Evolutionary conservation across 2,329 filamentous ascomycete genomes (phyloP).

Genomic region (Claviceps sp.): DNA sequence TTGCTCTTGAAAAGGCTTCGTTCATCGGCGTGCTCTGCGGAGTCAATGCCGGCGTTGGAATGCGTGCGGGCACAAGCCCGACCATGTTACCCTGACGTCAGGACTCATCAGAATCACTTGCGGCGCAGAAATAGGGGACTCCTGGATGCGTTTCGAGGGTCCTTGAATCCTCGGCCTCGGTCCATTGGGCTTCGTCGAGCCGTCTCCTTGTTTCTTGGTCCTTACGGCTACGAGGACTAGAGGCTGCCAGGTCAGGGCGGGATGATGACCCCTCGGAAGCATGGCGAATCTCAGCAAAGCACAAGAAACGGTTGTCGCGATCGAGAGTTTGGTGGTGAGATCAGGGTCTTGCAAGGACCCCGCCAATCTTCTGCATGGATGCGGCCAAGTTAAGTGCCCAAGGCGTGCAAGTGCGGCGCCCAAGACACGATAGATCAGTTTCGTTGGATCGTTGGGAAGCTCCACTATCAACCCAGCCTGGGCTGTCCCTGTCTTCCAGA

Average conservation of each 20-base stretch:
- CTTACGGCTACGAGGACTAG: background rate
- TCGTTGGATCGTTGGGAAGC: background rate
- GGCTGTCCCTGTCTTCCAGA: background rate
- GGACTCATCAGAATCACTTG: background rate
- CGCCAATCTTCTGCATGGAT: background rate
- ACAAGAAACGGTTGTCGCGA: conserved; percentile 7
- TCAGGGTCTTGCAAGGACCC: conserved; percentile 12
- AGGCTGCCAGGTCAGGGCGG: background rate
- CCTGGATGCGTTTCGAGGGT: background rate
- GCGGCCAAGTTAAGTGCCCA: background rate
- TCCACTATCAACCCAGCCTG: background rate
- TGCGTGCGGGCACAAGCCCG: background rate
- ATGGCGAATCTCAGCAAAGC: background rate
- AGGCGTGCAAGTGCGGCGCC: background rate
- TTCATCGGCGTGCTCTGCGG: background rate
- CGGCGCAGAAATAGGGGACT: background rate
- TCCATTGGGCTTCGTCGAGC: too few species aligned
- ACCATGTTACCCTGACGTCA: background rate
- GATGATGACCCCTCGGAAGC: background rate
- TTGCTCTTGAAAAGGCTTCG: background rate
- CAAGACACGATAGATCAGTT: background rate
- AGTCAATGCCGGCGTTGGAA: background rate
- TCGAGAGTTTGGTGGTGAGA: conserved; percentile 19
- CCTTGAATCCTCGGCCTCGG: background rate
- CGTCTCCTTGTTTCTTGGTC: too few species aligned